Base-by-base conservation (phyloP, 495 filamentous ascomycete genomes). In the Talaromyces thailandensis region DNA sequence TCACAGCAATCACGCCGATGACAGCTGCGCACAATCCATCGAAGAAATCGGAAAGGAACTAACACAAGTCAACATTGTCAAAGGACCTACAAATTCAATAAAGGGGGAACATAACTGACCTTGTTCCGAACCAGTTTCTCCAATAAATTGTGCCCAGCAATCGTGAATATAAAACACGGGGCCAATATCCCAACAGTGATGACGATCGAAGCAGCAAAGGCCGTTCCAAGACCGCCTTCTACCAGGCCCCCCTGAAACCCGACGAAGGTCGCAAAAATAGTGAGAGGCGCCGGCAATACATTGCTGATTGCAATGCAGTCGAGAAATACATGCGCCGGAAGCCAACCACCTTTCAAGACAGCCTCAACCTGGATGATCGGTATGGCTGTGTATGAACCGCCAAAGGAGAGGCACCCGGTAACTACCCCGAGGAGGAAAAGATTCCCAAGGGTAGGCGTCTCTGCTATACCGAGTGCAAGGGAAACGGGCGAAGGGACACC, bases 361-460 rank as follows among this genome's bases (percentile, higher is more conserved):
- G 72, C 73, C 55, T 75, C 72, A n/a, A 72, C 70, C 58, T 75
- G 73, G 2, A 75, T 58, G 63, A 74, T 72, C n/a, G 72, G 70
- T 24, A 75, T 72, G 2, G 72, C 70, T 37, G 73, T 74, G 32
- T 75, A 75, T 21, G 73, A 70, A 25, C 73, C 73, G 12, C 73
- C 72, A 51, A 75, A 75, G 25, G 70, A 73, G 4, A 75, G 62
- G 58, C 64, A 65, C 12, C 72, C 72, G 2, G 72, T 67, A n/a
- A 72, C 69, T 11, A 75, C 67, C 24, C 72, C 73, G 56, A 75
- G 72, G 26, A 71, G 61, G 48, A 75, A 74, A 58, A 75, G 73
- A 52, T 73, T 67, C 31, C 64, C 63, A 14, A 73, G 63, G 6
- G 67, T 64, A 32, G 69, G 73, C 12, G 65, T 71, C 31, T 68